A percentile compares a stretch with the other conserved stretches of the same genome.
These are phyloP conservation scores for Tylopilus subfusipes DNA, from an alignment of 768 basidiomycete species.

Conservation along the genomic window DNA sequence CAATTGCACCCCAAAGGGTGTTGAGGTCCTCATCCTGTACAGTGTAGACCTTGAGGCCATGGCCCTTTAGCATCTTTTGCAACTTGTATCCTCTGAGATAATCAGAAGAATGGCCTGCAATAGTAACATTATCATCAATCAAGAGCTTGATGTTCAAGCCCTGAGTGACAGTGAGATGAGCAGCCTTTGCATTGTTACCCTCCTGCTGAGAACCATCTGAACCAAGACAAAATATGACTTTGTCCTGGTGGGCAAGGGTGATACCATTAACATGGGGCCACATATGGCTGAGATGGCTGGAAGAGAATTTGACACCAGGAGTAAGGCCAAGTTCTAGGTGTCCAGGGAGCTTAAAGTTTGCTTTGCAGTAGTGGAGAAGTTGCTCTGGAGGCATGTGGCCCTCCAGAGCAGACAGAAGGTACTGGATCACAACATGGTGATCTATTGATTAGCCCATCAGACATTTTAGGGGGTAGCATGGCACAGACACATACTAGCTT, in stretches of 20 bases:
- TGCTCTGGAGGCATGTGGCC: constrained; percentile 70
- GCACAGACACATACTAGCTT: constrained; percentile 59
- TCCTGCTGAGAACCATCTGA: constrained; percentile 92
- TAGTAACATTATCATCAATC: constrained; percentile 90
- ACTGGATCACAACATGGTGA: constrained; percentile 89
- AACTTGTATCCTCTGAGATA: constrained; percentile 80
- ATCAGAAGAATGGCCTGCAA: constrained; percentile 85
- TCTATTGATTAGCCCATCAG: constrained; percentile 40
- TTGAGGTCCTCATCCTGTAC: constrained; percentile 81
- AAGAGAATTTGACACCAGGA: constrained; percentile 91
- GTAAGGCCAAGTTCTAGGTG: constrained; percentile 89
- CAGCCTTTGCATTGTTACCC: constrained; percentile 88
- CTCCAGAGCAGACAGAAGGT: constrained; percentile 75
- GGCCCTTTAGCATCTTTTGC: constrained; percentile 69
- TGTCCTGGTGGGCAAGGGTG: constrained; percentile 72
- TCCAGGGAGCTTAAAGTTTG: constrained; percentile 82
- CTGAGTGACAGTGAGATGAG: constrained; percentile 81
- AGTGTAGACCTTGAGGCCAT: constrained; percentile 73
- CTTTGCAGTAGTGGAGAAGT: constrained; percentile 80
- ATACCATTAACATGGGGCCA: constrained; percentile 88
- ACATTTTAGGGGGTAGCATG: not conserved
- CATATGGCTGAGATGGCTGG: constrained; percentile 89
- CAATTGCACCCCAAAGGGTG: constrained; percentile 66
- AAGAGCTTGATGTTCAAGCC: constrained; percentile 79
- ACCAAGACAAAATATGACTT: constrained; percentile 77